Percentiles rank a stretch among this genome's conserved stretches.
Conservation (phyloP, 2,329 filamentous ascomycete genomes). For the Cytospora paraplurivora region DNA sequence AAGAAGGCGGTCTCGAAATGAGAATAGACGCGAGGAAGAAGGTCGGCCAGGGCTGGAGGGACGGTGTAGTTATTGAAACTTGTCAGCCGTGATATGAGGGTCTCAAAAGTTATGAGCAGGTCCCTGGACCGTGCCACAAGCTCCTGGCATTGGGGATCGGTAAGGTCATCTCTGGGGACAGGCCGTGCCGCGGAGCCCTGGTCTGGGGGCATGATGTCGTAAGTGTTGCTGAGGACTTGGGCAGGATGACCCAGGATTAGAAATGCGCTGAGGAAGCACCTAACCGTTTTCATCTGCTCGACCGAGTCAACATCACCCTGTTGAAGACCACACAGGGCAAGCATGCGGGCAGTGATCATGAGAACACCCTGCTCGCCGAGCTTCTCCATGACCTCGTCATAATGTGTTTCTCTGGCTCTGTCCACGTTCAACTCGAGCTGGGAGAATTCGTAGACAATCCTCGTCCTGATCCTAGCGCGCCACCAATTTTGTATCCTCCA, state of each 20-base stretch:
- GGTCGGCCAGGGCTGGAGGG: slow-evolving; percentile 61
- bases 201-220: slow-evolving; percentile 58
- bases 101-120: slow-evolving; percentile 76
- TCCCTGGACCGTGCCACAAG: slow-evolving; percentile 78
- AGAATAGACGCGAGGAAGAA: slow-evolving; percentile 69
- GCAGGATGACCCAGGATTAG: slow-evolving; percentile 78
- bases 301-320: slow-evolving; percentile 66
- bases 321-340: slow-evolving; percentile 69
- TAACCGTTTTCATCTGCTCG: slow-evolving; percentile 68
- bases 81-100: slow-evolving; percentile 66
- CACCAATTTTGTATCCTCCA: slow-evolving; percentile 70
- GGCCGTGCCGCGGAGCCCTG: slow-evolving; percentile 50
- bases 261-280: slow-evolving; percentile 79
- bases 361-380: slow-evolving; percentile 69
- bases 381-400: slow-evolving; percentile 72
- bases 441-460: slow-evolving; percentile 65
- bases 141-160: slow-evolving; percentile 67
- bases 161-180: slow-evolving; percentile 54
- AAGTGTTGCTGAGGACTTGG: slow-evolving; percentile 75
- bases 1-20: slow-evolving; percentile 79
- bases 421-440: slow-evolving; percentile 70
- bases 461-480: slow-evolving; percentile 60
- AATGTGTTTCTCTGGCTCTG: slow-evolving; percentile 67
- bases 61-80: slow-evolving; percentile 67
- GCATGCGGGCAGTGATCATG: slow-evolving; percentile 63